Percentiles rank a stretch among this genome's conserved stretches.
phyloP scores from a whole-genome alignment of 495 filamentous ascomycete genomes.

The Aspergillus bridgeri region DNA sequence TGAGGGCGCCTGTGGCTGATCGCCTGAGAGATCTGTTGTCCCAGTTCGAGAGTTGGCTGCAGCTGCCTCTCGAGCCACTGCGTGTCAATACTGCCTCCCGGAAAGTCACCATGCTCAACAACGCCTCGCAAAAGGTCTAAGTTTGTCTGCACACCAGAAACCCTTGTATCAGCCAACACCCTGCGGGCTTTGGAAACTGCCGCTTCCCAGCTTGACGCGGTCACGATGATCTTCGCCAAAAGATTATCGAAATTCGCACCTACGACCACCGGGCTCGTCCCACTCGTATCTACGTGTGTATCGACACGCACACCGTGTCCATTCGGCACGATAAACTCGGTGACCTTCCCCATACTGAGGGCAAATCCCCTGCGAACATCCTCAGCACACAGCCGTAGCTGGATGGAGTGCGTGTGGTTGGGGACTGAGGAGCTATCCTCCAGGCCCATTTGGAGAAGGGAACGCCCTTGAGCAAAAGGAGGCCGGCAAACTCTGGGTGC shows the following conservation, averaged over 20 bases:
- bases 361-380: conserved; percentile 49
- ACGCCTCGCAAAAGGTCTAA: conserved; percentile 52
- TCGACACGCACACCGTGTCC: conserved; percentile 58
- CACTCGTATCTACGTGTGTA: conserved; percentile 43
- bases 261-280: conserved; percentile 33
- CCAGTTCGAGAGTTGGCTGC: conserved; percentile 33
- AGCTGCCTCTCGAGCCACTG: conserved; percentile 56
- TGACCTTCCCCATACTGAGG: conserved; percentile 57
- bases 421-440: conserved; percentile 28
- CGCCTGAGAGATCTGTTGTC: conserved; percentile 21
- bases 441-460: conserved; percentile 41
- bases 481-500: conserved; percentile 64
- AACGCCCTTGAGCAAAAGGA: conserved; percentile 56
- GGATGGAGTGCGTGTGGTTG: conserved; percentile 42
- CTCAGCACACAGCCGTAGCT: conserved; percentile 58
- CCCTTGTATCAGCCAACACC: conserved; percentile 50
- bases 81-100: conserved; percentile 45
- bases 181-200: conserved; percentile 50
- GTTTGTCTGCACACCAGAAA: conserved; percentile 56
- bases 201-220: conserved; percentile 48
- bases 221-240: conserved; percentile 60
- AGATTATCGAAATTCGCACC: conserved; percentile 58
- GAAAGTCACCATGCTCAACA: conserved; percentile 46
- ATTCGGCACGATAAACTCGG: conserved; percentile 47
- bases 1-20: conserved; percentile 5